Base-by-base conservation (phyloP, 202 grass and related monocot genomes). In the Alloteropsis angusta region DNA sequence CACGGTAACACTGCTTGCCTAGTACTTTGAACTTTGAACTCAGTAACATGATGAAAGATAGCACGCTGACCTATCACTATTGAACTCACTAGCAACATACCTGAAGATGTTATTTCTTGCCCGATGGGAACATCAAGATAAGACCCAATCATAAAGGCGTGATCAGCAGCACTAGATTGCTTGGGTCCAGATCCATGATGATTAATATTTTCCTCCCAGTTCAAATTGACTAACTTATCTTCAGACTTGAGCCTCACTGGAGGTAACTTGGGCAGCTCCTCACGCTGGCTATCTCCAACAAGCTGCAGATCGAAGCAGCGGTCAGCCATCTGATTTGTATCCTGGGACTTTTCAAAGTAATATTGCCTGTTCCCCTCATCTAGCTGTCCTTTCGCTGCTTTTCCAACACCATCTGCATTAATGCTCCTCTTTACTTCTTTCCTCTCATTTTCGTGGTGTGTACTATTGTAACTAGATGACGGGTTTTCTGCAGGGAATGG, bases 81-180 rank as follows among this genome's bases (percentile, higher is more conserved):
- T 52, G 43, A 70, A 85, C 42, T 67, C 16, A n/a, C 61, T 70
- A 79, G 13, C 15, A 78, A 60, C 65, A 80, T 91, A 99, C 96
- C 92, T 91, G 96, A 93, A 52, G 90, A 82, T 71, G 74, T 85
- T 80, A 96, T 88, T 69, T 99, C 92, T 85, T 99, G 96, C 37
- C 92, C 96, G 59, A 96, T 76, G 45, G 92, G 96, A 84, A 96
- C 90, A 86, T 99, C 93, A 45, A 99, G 90, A 87, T 84, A 93
- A 70, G 96, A 89, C 14, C 96, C 90, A 70, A 99, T 96, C 90
- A 96, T 93, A 80, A 96, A 99, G 47, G 88, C 76, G 71, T 89
- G 89, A 75, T 96, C 96, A 37, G 85, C 82, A 63, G 85, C 82
- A 63, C 43, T 60, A 48, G 84, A 77, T 39, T 89, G 84, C 26